Conservation (phyloP, 2,329 filamentous ascomycete genomes). For the Colletotrichum godetiae region DNA sequence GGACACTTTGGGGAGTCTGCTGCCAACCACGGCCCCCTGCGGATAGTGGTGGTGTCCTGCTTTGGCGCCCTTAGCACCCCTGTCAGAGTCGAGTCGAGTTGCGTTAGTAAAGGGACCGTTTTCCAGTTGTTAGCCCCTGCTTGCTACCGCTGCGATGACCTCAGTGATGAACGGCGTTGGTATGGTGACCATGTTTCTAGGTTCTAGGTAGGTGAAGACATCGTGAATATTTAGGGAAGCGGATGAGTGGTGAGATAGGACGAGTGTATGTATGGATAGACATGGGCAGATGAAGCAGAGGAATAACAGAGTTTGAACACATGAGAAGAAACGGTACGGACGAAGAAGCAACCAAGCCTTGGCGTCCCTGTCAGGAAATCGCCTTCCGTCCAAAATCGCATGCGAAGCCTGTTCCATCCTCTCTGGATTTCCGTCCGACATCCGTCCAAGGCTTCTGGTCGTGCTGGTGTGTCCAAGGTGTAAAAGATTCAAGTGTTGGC, state of each 20-base stretch:
- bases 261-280: background rate
- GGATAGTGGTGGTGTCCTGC: background rate
- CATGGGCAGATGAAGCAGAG: background rate
- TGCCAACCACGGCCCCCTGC: constrained; percentile 12
- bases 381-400: constrained; percentile 29
- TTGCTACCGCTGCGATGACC: constrained; percentile 15
- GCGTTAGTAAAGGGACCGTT: constrained; percentile 1
- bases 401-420: constrained; percentile 20
- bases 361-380: constrained; percentile 30
- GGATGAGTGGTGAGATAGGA: background rate
- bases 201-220: background rate
- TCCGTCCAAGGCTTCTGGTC: background rate
- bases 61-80: constrained; percentile 4
- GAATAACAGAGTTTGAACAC: background rate
- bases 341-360: constrained; percentile 3
- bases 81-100: constrained; percentile 19
- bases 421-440: constrained; percentile 1
- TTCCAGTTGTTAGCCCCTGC: constrained; percentile 10
- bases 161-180: background rate
- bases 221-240: background rate
- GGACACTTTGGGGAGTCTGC: background rate
- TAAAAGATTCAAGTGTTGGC: background rate
- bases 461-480: background rate
- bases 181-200: background rate
- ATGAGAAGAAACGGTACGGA: background rate